These are phyloP conservation scores for Acrodontium crateriforme DNA, from an alignment of 2,329 filamentous ascomycete species.

Conservation along the genomic window DNA sequence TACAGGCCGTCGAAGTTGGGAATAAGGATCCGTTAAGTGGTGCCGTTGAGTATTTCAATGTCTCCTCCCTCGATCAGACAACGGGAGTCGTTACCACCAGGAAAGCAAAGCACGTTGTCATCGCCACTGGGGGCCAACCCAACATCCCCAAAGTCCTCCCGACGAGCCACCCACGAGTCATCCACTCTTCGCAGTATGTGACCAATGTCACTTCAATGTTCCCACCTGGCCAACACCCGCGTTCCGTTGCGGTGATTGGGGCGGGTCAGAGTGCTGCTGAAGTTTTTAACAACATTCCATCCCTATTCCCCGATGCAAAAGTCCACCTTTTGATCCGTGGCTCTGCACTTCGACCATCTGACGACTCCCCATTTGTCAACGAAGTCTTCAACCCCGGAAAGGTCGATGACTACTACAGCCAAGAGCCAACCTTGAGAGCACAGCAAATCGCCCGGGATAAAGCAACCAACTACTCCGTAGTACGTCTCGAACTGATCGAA, in stretches of 20 bases:
- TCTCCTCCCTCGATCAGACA: slow-evolving; percentile 49
- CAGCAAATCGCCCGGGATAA: slow-evolving; percentile 54
- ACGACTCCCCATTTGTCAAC: slow-evolving; percentile 95
- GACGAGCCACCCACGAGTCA: slow-evolving; percentile 53
- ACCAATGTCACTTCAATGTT: slow-evolving; percentile 48
- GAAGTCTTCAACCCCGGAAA: slow-evolving; percentile 88
- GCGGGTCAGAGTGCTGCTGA: slow-evolving; percentile 88
- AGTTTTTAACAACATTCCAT: slow-evolving; percentile 81
- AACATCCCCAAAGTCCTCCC: slow-evolving; percentile 60
- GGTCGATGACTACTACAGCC: slow-evolving; percentile 62
- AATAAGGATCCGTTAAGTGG: slow-evolving; percentile 33
- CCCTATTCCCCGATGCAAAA: slow-evolving; percentile 65
- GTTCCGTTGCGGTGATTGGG: slow-evolving; percentile 72
- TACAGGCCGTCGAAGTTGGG: slow-evolving; percentile 53
- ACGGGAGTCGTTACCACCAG: slow-evolving; percentile 42
- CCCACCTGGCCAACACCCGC: slow-evolving; percentile 39
- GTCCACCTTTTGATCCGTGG: slow-evolving; percentile 70
- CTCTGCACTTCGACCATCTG: slow-evolving; percentile 73
- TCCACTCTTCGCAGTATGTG: slow-evolving; percentile 82
- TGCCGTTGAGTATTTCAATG: slow-evolving; percentile 50
- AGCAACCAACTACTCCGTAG: slow-evolving; percentile 87
- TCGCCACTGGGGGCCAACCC: slow-evolving; percentile 54
- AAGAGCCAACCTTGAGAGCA: slow-evolving; percentile 48
- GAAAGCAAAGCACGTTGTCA: slow-evolving; percentile 53
- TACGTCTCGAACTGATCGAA: slow-evolving; percentile 81